Evolutionary conservation across 208 protist genomes (phyloP).

Genomic region (Leishmania turanica): DNA sequence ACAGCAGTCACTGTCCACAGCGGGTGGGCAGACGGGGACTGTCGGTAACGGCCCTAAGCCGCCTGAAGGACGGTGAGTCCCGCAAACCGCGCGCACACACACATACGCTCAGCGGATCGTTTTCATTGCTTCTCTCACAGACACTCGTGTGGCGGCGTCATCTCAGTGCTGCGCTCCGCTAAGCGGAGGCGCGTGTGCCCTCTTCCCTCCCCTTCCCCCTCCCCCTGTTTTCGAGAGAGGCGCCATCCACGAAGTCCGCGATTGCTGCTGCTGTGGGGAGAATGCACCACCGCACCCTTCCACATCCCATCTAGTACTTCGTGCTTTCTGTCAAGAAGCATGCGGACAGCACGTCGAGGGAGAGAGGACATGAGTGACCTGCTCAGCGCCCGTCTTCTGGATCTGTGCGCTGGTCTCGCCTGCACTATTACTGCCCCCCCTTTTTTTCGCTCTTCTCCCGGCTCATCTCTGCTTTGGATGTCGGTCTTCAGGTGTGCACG

Average conservation of each 20-base stretch:
- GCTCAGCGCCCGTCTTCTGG: neutral
- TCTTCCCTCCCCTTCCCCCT: no score
- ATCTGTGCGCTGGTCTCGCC: neutral
- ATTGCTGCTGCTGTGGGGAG: neutral
- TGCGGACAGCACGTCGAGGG: neutral
- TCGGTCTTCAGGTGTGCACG: neutral
- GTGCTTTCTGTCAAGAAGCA: neutral
- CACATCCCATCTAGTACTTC: neutral
- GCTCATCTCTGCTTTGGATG: neutral
- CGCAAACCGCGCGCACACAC: neutral
- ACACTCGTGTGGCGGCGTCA: neutral
- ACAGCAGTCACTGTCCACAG: neutral
- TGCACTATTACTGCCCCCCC: no score
- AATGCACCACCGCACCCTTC: neutral
- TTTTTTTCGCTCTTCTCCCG: neutral
- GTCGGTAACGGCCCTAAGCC: neutral
- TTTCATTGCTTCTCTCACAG: neutral
- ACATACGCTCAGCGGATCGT: neutral
- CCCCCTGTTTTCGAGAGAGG: neutral
- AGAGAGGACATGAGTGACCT: neutral
- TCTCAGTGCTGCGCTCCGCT: neutral
- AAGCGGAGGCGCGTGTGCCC: neutral
- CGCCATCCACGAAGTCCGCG: neutral
- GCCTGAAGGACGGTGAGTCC: neutral
- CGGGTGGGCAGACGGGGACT: neutral